Conservation (phyloP, 75 land plant species). For the Sequoiadendron giganteum region DNA sequence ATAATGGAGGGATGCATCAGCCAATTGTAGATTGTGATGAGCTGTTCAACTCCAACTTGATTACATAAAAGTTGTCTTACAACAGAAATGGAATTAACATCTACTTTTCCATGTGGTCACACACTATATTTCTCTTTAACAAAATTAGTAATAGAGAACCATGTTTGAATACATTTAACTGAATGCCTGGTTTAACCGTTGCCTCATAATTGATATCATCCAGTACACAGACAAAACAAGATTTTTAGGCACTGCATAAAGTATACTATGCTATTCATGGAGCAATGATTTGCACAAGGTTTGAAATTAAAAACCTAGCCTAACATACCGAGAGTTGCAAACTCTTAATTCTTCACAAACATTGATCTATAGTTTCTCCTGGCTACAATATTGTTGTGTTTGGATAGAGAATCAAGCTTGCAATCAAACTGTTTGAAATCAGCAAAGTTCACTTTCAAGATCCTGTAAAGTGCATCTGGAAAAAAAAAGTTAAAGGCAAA, state of each 20-base stretch:
- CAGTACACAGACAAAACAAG: not conserved
- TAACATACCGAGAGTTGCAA: not conserved
- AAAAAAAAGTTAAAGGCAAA: not conserved
- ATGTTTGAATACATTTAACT: not conserved
- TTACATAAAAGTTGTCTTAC: too few species aligned
- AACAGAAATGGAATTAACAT: too few species aligned
- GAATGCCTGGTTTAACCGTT: not conserved
- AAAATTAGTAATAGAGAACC: not conserved
- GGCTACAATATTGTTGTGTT: not conserved
- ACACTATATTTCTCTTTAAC: too few species aligned
- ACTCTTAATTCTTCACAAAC: not conserved
- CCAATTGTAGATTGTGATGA: too few species aligned
- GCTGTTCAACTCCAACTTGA: too few species aligned
- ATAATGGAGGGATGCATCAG: too few species aligned
- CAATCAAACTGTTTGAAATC: not conserved
- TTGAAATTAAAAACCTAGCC: not conserved
- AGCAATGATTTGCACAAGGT: not conserved
- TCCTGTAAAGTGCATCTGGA: not conserved
- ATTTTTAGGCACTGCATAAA: not conserved
- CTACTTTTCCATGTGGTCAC: too few species aligned
- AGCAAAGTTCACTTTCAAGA: not conserved
- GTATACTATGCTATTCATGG: too few species aligned
- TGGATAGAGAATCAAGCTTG: not conserved
- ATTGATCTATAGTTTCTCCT: not conserved
- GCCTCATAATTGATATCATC: not conserved